phyloP scores from a whole-genome alignment of 768 basidiomycete genomes.

The Phlebiopsis flavidoalba region DNA sequence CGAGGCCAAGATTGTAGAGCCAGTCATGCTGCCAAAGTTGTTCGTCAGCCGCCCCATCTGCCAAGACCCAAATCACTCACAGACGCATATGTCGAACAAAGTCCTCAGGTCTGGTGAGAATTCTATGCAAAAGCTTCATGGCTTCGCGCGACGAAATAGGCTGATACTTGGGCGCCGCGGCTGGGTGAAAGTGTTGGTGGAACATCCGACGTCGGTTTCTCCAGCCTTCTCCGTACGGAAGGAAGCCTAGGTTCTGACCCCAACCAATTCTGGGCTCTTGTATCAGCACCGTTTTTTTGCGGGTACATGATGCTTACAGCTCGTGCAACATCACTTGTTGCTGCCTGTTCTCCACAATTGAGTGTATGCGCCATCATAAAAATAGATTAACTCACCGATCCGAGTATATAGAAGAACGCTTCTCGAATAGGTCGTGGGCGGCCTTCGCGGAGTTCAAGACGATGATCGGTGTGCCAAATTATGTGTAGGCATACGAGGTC shows the following conservation, averaged over 20 bases:
- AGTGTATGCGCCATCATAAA: neutral
- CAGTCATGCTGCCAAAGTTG: constrained; percentile 6
- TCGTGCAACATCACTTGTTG: neutral
- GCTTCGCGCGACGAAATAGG: constrained; percentile 22
- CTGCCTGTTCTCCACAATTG: neutral
- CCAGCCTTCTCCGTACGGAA: constrained; percentile 8
- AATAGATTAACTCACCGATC: neutral
- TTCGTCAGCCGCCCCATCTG: neutral
- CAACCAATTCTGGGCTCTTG: neutral
- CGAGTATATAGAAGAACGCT: neutral
- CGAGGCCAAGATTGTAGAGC: constrained; percentile 7
- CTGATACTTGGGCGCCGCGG: constrained; percentile 14
- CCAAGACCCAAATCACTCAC: neutral
- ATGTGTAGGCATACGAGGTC: neutral
- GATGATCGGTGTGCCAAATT: neutral
- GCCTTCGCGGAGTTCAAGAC: neutral
- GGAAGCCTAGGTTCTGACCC: constrained; percentile 2
- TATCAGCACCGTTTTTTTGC: neutral
- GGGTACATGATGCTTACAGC: neutral
- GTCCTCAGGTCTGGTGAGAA: constrained; percentile 23
- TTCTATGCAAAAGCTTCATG: constrained; percentile 18
- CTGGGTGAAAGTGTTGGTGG: constrained; percentile 1
- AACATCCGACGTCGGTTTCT: constrained; percentile 5
- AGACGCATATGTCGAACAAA: constrained; percentile 10
- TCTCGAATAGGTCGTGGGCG: neutral